phyloP scores from a whole-genome alignment of 192 early-diverging fungal genomes.

The Coemansia sp. region DNA sequence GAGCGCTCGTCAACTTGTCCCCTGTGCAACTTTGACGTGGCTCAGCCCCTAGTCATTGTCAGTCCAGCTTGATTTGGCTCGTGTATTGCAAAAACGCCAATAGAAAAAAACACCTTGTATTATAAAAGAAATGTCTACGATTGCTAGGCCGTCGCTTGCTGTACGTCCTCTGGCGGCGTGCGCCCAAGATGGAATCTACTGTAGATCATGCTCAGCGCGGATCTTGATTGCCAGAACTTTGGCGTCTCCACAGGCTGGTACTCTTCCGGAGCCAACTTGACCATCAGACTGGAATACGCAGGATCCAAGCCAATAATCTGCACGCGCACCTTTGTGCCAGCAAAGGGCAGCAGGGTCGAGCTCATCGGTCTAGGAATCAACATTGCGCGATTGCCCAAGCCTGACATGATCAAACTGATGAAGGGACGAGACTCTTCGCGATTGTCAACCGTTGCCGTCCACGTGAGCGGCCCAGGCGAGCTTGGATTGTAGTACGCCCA shows the following conservation, averaged over 20 bases:
- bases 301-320: constrained; percentile 27
- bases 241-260: constrained; percentile 38
- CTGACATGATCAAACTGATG: constrained; percentile 20
- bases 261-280: constrained; percentile 38
- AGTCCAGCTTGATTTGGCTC: background rate
- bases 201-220: background rate
- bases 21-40: constrained; percentile 46
- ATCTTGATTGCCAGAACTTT: constrained; percentile 20
- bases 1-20: constrained; percentile 36
- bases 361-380: constrained; percentile 28
- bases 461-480: constrained; percentile 38
- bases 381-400: constrained; percentile 10
- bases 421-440: constrained; percentile 38
- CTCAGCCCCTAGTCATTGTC: background rate
- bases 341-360: constrained; percentile 23
- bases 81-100: background rate
- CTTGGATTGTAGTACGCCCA: constrained; percentile 39
- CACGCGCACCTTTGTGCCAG: constrained; percentile 48
- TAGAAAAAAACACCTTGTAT: background rate
- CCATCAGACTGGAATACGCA: constrained; percentile 9
- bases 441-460: constrained; percentile 46
- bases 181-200: background rate
- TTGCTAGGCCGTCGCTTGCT: background rate
- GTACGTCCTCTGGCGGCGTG: constrained; percentile 7
- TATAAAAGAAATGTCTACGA: background rate